phyloP scores from a whole-genome alignment of 2,329 filamentous ascomycete species.

The Venturia asperata region DNA sequence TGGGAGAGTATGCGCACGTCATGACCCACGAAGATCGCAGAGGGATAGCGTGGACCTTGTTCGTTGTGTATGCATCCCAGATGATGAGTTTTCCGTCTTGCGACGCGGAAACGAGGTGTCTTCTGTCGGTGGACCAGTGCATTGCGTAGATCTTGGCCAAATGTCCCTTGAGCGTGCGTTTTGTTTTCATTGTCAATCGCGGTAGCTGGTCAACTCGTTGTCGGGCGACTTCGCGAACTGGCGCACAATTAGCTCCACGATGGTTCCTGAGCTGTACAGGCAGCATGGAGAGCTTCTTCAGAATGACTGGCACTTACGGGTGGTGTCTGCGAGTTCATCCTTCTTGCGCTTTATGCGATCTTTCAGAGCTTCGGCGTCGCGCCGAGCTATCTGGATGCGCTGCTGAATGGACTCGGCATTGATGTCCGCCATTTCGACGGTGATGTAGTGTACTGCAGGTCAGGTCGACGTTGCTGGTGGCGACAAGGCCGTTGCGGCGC shows the following conservation, averaged over 20 bases:
- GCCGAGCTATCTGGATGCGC: constrained; percentile 87
- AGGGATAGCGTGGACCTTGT: constrained; percentile 98
- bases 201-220: constrained; percentile 89
- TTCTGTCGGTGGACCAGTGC: constrained; percentile 98
- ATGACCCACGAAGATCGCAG: constrained; percentile 98
- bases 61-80: constrained; percentile 99
- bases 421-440: constrained; percentile 17
- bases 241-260: constrained; percentile 13
- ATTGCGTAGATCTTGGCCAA: constrained; percentile 99
- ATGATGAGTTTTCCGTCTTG: constrained; percentile 99
- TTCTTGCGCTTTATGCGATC: constrained; percentile 99
- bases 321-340: constrained; percentile 97
- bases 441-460: background rate
- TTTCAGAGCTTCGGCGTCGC: constrained; percentile 96
- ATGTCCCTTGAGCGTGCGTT: constrained; percentile 94
- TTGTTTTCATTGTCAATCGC: constrained; percentile 93
- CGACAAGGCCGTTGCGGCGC: constrained; percentile 5
- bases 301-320: constrained; percentile 60
- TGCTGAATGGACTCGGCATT: constrained; percentile 19
- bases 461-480: constrained; percentile 4
- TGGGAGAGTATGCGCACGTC: constrained; percentile 98
- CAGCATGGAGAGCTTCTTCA: constrained; percentile 6
- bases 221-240: constrained; percentile 87
- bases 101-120: constrained; percentile 94
- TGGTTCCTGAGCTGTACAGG: background rate